These are phyloP conservation scores for Aspergillus pseudotamarii DNA, from an alignment of 2,329 filamentous ascomycete genomes.

Conservation along the genomic window DNA sequence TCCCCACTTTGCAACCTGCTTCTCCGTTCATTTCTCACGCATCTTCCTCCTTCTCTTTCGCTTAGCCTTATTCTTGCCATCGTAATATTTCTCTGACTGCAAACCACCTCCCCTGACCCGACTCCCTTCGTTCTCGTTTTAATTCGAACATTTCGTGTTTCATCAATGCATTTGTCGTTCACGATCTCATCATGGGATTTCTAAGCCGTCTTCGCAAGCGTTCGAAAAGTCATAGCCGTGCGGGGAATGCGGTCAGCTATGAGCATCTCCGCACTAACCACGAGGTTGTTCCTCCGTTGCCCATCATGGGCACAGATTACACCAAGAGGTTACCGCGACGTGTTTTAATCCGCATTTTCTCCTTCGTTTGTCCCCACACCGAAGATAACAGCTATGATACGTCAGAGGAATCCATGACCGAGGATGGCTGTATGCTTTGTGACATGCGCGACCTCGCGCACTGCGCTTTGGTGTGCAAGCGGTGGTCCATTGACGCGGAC, in stretches of 20 bases:
- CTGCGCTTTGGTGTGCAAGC: constrained; percentile 72
- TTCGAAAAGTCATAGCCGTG: constrained; percentile 31
- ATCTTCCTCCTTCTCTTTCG: neutral
- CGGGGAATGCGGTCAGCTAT: constrained; percentile 27
- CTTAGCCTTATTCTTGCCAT: neutral
- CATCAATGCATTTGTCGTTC: constrained; percentile 9
- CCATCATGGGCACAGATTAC: constrained; percentile 27
- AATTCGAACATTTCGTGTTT: neutral
- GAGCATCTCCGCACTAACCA: constrained; percentile 22
- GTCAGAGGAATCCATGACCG: constrained; percentile 77
- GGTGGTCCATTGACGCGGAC: constrained; percentile 67
- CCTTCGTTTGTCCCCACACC: constrained; percentile 80
- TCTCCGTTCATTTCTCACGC: neutral
- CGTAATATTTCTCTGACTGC: neutral
- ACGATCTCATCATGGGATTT: constrained; percentile 32
- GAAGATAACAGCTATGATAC: constrained; percentile 76
- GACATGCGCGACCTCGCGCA: constrained; percentile 85
- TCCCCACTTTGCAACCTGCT: neutral
- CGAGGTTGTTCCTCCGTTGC: constrained; percentile 24
- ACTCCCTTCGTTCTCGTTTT: neutral
- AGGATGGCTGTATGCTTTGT: constrained; percentile 88
- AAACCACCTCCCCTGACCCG: neutral
- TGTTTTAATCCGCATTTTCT: constrained; percentile 78
- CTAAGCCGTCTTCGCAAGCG: constrained; percentile 33
- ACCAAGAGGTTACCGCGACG: constrained; percentile 63